These are phyloP conservation scores for Sclerotinia glacialis DNA, from an alignment of 2,329 filamentous ascomycete species.

Conservation along the genomic window DNA sequence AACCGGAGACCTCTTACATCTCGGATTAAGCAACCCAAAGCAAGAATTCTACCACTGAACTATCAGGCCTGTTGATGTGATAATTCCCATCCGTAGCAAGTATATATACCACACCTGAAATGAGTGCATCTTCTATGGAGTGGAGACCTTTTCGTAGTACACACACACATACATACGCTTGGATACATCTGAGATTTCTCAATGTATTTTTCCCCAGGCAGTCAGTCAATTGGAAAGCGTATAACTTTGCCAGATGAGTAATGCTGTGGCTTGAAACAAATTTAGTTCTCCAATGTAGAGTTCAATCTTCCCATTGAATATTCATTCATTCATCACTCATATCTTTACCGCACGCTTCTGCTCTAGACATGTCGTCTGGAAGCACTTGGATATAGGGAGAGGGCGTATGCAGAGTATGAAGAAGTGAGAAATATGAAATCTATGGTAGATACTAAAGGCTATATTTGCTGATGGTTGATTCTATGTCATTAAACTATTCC, in stretches of 20 bases:
- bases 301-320: neutral
- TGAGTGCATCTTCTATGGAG: neutral
- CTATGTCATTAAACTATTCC: too few relatives aligned
- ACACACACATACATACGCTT: too few relatives aligned
- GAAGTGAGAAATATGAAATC: neutral
- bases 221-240: neutral
- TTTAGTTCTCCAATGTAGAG: neutral
- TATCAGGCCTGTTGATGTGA: neutral
- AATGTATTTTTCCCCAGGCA: neutral
- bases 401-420: too few relatives aligned
- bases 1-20: slow-evolving; percentile 17
- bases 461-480: neutral
- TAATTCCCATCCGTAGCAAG: accelerated
- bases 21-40: neutral
- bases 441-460: neutral
- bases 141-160: neutral
- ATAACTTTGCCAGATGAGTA: neutral
- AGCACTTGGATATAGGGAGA: neutral
- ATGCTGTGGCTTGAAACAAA: neutral
- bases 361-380: too few relatives aligned
- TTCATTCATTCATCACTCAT: neutral
- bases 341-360: neutral
- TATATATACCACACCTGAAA: neutral
- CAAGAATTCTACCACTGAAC: slow-evolving; percentile 19
- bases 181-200: neutral